These are phyloP conservation scores for Glycine latifolia DNA, from an alignment of 306 rosid genomes.

Conservation along the genomic window DNA sequence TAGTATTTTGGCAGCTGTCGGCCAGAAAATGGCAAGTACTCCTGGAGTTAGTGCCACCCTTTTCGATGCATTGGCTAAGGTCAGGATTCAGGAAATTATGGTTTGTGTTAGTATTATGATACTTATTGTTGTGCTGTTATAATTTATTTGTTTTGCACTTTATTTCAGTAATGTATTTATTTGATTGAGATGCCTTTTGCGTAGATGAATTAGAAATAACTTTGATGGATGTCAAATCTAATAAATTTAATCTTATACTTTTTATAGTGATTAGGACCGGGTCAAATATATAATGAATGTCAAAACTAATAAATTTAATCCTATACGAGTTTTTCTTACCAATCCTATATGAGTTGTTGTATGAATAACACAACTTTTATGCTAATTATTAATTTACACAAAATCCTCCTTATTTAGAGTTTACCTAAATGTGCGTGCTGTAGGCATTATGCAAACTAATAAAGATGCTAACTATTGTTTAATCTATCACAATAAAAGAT, in stretches of 20 bases:
- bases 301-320: too few relatives aligned
- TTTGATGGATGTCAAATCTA: background rate
- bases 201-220: constrained; percentile 4
- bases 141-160: background rate
- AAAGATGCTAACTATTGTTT: too few relatives aligned
- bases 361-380: too few relatives aligned
- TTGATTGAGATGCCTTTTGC: constrained; percentile 4
- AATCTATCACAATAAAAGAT: too few relatives aligned
- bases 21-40: constrained; percentile 90
- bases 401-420: too few relatives aligned
- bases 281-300: too few relatives aligned
- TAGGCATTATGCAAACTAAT: too few relatives aligned
- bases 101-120: constrained; percentile 3
- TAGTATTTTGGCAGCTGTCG: constrained; percentile 88
- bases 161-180: background rate
- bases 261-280: too few relatives aligned
- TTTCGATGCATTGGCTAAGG: constrained; percentile 87
- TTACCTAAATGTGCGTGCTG: too few relatives aligned
- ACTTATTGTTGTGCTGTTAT: background rate
- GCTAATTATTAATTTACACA: too few relatives aligned
- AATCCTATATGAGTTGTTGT: too few relatives aligned
- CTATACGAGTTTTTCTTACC: too few relatives aligned
- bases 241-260: background rate
- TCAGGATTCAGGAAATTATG: constrained; percentile 55
- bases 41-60: constrained; percentile 92